Percentiles rank a stretch among this genome's conserved stretches.
These are phyloP conservation scores for Strobilomyces confusus DNA, from an alignment of 768 basidiomycete species.

Conservation along the genomic window DNA sequence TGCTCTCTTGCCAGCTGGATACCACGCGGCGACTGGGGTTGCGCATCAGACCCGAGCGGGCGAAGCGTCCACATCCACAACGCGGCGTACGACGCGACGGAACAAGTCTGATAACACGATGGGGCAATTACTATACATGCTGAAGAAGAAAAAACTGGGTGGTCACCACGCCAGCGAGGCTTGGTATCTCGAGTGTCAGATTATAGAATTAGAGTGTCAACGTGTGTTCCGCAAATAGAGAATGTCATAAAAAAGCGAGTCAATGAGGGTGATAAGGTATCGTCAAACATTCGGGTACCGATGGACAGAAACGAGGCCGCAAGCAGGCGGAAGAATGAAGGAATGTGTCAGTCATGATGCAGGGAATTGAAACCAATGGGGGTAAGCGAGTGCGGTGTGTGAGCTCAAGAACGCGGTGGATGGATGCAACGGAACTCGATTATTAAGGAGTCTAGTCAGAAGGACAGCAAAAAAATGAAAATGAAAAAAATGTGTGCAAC, in stretches of 20 bases:
- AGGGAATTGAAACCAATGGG: slow-evolving; percentile 18
- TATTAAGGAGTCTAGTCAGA: slow-evolving; percentile 23
- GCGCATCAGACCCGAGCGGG: slow-evolving; percentile 90
- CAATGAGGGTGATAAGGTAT: slow-evolving; percentile 36
- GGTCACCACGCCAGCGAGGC: slow-evolving; percentile 21
- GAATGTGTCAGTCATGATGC: slow-evolving; percentile 32
- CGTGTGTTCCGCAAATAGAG: slow-evolving; percentile 35
- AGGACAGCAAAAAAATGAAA: slow-evolving; percentile 4
- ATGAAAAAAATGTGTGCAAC: slow-evolving; percentile 1
- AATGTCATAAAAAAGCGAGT: slow-evolving; percentile 30
- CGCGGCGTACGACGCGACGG: slow-evolving; percentile 62
- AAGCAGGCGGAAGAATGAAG: slow-evolving; percentile 20
- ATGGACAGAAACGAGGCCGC: slow-evolving; percentile 19
- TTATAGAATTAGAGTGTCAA: slow-evolving; percentile 29
- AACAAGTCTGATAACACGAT: slow-evolving; percentile 13
- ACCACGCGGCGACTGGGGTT: slow-evolving; percentile 96
- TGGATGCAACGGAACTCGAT: slow-evolving; percentile 18
- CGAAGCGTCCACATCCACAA: slow-evolving; percentile 95
- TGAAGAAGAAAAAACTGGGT: slow-evolving; percentile 8
- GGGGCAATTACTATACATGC: slow-evolving; percentile 19
- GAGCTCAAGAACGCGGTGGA: slow-evolving; percentile 23
- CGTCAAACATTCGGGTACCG: slow-evolving; percentile 29
- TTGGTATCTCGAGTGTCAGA: slow-evolving; percentile 25
- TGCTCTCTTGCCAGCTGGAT: slow-evolving; percentile 62
- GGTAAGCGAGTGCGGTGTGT: slow-evolving; percentile 27